Base-by-base conservation (phyloP, 139 green algal genomes). In the Tetradesmus lagerheimii region DNA sequence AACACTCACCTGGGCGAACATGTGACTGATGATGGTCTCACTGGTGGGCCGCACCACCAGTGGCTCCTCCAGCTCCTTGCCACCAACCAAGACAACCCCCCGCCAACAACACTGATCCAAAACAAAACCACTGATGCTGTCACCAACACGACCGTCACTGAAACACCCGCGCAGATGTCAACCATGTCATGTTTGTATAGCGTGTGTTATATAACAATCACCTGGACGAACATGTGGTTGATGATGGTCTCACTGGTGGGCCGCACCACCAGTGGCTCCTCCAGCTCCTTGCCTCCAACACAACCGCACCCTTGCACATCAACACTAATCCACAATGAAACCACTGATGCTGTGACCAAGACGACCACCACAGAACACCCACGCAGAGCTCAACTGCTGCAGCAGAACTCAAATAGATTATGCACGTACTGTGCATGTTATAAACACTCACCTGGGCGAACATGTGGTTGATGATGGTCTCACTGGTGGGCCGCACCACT, bases 391-490 rank as follows among this genome's bases (percentile, higher is more conserved):
- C 5, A 14, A 11, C 16, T 74, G 16, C 62, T n/a, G n/a, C 25
- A 34, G 25, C 15, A 29, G 11, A n/a, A 5, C 5, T 5, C 62
- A 29, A 9, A 5, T n/a, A 29, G n/a, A n/a, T n/a, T n/a, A 74
- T 14, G 62, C 6, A 16, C n/a, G n/a, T n/a, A n/a, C n/a, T n/a
- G n/a, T n/a, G n/a, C n/a, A n/a, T 57, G 45, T 57, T 57, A 57
- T 57, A 12, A 57, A 29, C 16, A 5, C 62, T 74, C 41, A 85
- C 95, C 94, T 98, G 96, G 1, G 95, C 87, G 87, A 99, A 98
- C 97, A 99, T 99, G 95, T 99, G 96, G 94, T 99, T 99, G 34
- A 99, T 95, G 39, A 99, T 99, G n/a, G 98, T 99, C 95, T 99
- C 98, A 31, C 88, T 96, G 45, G 98, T 99, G 71, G 98, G 98